Evolutionary conservation across 495 filamentous ascomycete species (phyloP).

Genomic region (Antarctomyces pellizariae): DNA sequence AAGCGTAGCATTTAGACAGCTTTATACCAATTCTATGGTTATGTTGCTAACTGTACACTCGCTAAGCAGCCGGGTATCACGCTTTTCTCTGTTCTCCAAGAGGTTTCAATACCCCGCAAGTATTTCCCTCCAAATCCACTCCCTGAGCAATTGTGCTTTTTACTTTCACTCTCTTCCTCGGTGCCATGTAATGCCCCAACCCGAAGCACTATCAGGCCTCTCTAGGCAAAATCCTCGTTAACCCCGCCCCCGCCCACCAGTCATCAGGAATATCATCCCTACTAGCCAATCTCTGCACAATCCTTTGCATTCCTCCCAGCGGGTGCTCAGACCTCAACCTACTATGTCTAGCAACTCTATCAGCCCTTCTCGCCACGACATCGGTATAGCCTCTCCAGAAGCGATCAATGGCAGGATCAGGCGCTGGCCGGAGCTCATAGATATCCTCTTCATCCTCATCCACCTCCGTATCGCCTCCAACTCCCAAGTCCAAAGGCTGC

Average conservation of each 20-base stretch:
- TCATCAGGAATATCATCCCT: conserved; percentile 51
- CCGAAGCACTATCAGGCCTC: too few relatives aligned
- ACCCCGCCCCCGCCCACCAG: conserved; percentile 53
- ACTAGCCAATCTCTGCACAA: conserved; percentile 38
- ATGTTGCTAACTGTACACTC: too few relatives aligned
- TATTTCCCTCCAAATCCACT: too few relatives aligned
- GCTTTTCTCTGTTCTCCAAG: too few relatives aligned
- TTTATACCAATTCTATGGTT: too few relatives aligned
- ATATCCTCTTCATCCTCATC: conserved; percentile 14
- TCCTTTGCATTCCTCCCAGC: conserved; percentile 38
- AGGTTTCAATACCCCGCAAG: too few relatives aligned
- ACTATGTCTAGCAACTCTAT: conserved; percentile 4
- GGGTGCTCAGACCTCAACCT: too few relatives aligned
- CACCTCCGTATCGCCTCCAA: conserved; percentile 8
- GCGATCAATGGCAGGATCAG: conserved; percentile 4
- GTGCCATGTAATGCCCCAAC: too few relatives aligned
- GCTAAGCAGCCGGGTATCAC: too few relatives aligned
- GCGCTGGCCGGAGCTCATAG: conserved; percentile 9
- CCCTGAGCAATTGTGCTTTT: too few relatives aligned
- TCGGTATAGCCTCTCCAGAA: conserved; percentile 16
- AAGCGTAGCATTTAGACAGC: too few relatives aligned
- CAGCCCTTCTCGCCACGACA: conserved; percentile 9
- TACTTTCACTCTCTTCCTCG: too few relatives aligned
- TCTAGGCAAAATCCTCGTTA: conserved; percentile 32
- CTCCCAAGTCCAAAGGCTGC: conserved; percentile 4